phyloP scores from a whole-genome alignment of 1,284 basidiomycete genomes.

The Pascua sp. region DNA sequence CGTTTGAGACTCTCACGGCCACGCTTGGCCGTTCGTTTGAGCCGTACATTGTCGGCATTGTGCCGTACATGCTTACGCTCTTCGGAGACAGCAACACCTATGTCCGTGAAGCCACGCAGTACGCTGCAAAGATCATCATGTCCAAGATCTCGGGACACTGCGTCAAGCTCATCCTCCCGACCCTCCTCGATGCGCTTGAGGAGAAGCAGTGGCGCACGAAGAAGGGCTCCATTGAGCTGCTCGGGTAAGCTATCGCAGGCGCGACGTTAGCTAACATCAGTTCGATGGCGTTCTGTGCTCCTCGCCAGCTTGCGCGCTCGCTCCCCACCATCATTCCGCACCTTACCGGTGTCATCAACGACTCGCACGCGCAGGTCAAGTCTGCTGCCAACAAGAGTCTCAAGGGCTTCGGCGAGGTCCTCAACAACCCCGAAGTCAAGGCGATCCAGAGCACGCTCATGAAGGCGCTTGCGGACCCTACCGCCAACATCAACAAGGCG shows the following conservation, averaged over 20 bases:
- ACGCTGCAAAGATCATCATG: constrained; percentile 93
- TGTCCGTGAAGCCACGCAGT: constrained; percentile 91
- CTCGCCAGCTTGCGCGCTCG: constrained; percentile 88
- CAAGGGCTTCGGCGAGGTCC: constrained; percentile 96
- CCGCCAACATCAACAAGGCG: constrained; percentile 77
- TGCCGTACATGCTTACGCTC: constrained; percentile 78
- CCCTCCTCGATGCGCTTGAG: constrained; percentile 83
- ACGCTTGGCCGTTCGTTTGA: constrained; percentile 84
- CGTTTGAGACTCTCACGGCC: constrained; percentile 83
- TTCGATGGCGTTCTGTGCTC: constrained; percentile 97
- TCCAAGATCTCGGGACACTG: constrained; percentile 86
- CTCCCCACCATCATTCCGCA: constrained; percentile 95
- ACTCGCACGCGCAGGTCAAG: constrained; percentile 96
- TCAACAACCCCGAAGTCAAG: constrained; percentile 92
- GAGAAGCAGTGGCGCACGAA: constrained; percentile 99
- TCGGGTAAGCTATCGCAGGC: constrained; percentile 55
- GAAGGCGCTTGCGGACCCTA: constrained; percentile 94
- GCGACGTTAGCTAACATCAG: neutral
- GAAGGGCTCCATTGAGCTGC: constrained; percentile 93
- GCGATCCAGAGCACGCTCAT: constrained; percentile 85
- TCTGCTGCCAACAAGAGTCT: constrained; percentile 89
- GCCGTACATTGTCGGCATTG: constrained; percentile 81
- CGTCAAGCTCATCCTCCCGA: constrained; percentile 91
- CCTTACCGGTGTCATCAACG: constrained; percentile 89
- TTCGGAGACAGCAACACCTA: constrained; percentile 90